Evolutionary conservation across 148 eudicot species (phyloP).

Genomic region (Spergularia bocconei): DNA sequence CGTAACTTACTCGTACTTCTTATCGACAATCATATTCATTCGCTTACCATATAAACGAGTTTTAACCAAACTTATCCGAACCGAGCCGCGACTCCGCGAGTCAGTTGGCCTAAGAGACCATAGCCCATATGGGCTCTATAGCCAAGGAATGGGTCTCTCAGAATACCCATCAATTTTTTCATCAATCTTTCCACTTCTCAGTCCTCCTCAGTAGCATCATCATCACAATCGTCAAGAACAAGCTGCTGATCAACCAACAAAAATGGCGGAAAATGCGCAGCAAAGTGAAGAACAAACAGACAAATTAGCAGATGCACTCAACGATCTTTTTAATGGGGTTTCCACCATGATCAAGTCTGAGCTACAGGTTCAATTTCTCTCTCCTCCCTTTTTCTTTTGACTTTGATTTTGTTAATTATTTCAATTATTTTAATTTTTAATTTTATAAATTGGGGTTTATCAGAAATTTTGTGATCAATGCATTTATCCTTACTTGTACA

Average conservation of each 20-base stretch:
- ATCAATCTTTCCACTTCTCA: too few relatives aligned
- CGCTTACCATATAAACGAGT: too few relatives aligned
- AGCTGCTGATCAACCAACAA: background rate
- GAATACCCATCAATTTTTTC: too few relatives aligned
- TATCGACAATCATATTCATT: too few relatives aligned
- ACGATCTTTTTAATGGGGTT: constrained; percentile 68
- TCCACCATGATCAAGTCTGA: constrained; percentile 78
- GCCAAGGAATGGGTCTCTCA: too few relatives aligned
- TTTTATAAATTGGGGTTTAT: constrained; percentile 13
- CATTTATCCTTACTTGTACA: background rate
- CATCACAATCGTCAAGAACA: too few relatives aligned
- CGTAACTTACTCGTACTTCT: too few relatives aligned
- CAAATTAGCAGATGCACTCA: constrained; percentile 57
- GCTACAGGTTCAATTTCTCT: constrained; percentile 51
- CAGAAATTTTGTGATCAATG: background rate
- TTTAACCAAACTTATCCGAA: too few relatives aligned
- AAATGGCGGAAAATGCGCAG: constrained; percentile 28
- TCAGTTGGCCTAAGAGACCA: too few relatives aligned
- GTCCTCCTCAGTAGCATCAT: too few relatives aligned
- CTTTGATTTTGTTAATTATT: background rate
- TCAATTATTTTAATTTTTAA: background rate
- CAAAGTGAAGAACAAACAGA: constrained; percentile 25
- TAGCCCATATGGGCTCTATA: too few relatives aligned
- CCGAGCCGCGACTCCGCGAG: too few relatives aligned
- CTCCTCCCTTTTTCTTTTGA: background rate